Evolutionary conservation across 495 filamentous ascomycete species (phyloP), one percentile per base, ranked within the genome.

Genomic region (Hypoxylon trugodes): DNA sequence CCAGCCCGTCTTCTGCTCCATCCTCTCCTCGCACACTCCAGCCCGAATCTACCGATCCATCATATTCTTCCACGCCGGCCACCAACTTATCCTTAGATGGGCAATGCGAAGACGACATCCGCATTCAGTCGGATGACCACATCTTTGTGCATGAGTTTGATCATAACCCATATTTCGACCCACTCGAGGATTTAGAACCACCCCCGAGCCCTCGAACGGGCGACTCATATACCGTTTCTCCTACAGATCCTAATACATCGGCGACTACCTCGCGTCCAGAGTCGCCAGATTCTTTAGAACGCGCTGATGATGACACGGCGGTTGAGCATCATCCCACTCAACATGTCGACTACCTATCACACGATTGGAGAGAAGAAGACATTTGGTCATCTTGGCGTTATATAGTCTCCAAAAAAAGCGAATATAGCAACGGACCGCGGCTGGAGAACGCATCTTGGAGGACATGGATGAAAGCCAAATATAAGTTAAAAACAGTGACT

Each of bases 381-480:
- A 96, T 98, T 8, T 98, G 95, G 95, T 84, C 91, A 10, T 97
- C 94, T 2, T 98, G 95, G 95, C 87, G 92, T 56, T 92, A 94
- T 75, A 91, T 98, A 65, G 87, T 93, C 33, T 83, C 87, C 9
- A 90, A 89, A 59, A 83, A 87, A 69, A 86, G 85, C 22, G 82
- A 89, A 37, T 96, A 96, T 66, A 89, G 81, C 61, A 92, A 98
- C 69, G 82, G 89, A 21, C 85, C 88, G 7, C 81, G 95, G 48
- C 74, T 98, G 46, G 95, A 98, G 73, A 98, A 98, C 77, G 95
- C 95, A 3, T 97, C 94, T 3, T 98, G 95, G 95, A 83, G 95
- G 69, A 95, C 93, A n/a, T 98, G 95, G 95, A 86, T 91, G 70
- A 97, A 98, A 73, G 78, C 87, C 15, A 96, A 96, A 71, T 86